Base-by-base conservation (phyloP, 2,329 filamentous ascomycete genomes). In the Arthroderma uncinatum region DNA sequence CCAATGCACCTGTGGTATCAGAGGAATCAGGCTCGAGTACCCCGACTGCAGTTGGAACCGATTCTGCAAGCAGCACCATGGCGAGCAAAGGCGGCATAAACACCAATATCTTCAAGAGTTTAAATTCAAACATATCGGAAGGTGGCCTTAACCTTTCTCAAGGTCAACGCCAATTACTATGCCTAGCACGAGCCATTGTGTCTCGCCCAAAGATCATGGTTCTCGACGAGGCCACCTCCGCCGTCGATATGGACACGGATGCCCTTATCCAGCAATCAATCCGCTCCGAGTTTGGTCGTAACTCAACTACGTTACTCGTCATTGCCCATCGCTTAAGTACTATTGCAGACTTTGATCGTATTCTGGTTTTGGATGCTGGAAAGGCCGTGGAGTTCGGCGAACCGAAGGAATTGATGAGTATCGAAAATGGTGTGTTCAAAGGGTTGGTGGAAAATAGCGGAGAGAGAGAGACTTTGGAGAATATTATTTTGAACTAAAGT, bases 161-260 rank as follows among this genome's bases (percentile, higher is more conserved):
- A 67, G 86, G 86, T 28, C 86, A 90, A 69, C 79, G 86, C 2
- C 86, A 90, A 69, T 82, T 89, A 0, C 79, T 90, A 37, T 89
- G 85, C 64, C 80, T 89, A 2, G 86, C 86, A 0, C 83, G 83
- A 54, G 86, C 83, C 54, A 88, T 89, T 62, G 82, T 89, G 23
- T 78, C 82, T 0, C 79, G 83, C 0, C 86, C 87, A 2, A 85
- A 86, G 66, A 82, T 92, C 63, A 86, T 92, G 80, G 82, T 91
- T 1, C 78, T 91, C 1, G 87, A 92, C 67, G 87, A 91, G 72
- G 87, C 87, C 0, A 92, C 87, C 0, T 85, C 81, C 2, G 86
- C 87, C 0, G 86, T 91, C 1, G 87, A 90, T 68, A 88, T 89
- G 83, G 76, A 79, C 40, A 90, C 87, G 0, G 87, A 91, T 66